Conservation (phyloP, 805 yeast genomes). For the Blastobotrys peoriensis region DNA sequence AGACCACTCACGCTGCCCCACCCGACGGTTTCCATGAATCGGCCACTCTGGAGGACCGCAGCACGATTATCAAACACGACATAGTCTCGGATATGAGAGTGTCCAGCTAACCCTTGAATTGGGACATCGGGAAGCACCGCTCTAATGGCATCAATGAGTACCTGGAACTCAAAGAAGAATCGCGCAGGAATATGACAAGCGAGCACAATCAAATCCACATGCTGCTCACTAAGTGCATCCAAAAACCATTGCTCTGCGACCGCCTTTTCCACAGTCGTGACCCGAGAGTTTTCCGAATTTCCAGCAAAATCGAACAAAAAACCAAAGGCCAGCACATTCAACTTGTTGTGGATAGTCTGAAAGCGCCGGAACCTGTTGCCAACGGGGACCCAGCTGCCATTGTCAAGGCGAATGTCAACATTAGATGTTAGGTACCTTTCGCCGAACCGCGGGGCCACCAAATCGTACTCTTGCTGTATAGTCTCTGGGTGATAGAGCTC, state of each 20-base stretch:
- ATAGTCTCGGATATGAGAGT: constrained; percentile 86
- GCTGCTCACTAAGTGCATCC: constrained; percentile 34
- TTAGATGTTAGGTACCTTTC: constrained; percentile 53
- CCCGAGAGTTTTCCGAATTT: constrained; percentile 53
- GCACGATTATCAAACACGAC: constrained; percentile 57
- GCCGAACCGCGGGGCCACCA: constrained; percentile 48
- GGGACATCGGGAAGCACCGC: constrained; percentile 50
- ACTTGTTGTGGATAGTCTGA: constrained; percentile 47
- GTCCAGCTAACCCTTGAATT: constrained; percentile 91
- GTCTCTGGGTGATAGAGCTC: constrained; percentile 70
- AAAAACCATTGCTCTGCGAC: constrained; percentile 61
- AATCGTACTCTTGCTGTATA: constrained; percentile 58
- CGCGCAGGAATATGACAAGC: constrained; percentile 78
- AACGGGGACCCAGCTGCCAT: constrained; percentile 49
- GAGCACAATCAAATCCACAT: constrained; percentile 61
- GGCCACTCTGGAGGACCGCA: constrained; percentile 84
- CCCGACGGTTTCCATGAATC: constrained; percentile 92
- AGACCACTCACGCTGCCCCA: constrained; percentile 55
- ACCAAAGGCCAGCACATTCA: constrained; percentile 61
- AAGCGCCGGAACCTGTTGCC: constrained; percentile 66
- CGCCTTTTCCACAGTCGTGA: constrained; percentile 53
- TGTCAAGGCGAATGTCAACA: constrained; percentile 29
- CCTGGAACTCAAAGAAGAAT: constrained; percentile 47
- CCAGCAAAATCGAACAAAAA: constrained; percentile 72
- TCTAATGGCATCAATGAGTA: constrained; percentile 48